A percentile compares a stretch with the other conserved stretches of the same genome.
These are phyloP conservation scores for Endocalyx cinctus DNA, from an alignment of 2,329 filamentous ascomycete species.

Conservation along the genomic window DNA sequence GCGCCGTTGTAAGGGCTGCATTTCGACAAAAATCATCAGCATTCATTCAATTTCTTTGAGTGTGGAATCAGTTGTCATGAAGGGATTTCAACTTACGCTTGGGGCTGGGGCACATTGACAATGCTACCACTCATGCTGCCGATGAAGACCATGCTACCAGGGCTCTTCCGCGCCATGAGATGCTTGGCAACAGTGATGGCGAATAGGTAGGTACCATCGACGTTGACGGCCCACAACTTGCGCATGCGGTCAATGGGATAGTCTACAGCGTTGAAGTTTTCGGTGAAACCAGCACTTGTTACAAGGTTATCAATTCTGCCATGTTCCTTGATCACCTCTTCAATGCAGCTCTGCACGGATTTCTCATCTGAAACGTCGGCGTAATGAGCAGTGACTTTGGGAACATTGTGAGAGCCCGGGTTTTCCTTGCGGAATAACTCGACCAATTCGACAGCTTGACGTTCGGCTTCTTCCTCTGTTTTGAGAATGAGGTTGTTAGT, in stretches of 20 bases:
- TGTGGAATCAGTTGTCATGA: no score
- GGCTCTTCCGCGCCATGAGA: constrained; percentile 73
- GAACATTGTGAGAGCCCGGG: constrained; percentile 65
- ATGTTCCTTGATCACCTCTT: constrained; percentile 65
- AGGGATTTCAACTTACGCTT: constrained; percentile 50
- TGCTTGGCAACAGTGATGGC: constrained; percentile 81
- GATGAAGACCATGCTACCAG: constrained; percentile 88
- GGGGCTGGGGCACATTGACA: constrained; percentile 92
- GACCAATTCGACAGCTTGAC: constrained; percentile 69
- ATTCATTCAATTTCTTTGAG: no score
- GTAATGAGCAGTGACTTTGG: constrained; percentile 85
- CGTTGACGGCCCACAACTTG: constrained; percentile 92
- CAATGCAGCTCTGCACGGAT: constrained; percentile 71
- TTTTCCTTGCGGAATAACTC: constrained; percentile 76
- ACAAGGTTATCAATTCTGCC: constrained; percentile 87
- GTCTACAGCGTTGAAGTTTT: constrained; percentile 87
- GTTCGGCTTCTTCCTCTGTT: constrained; percentile 75
- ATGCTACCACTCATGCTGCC: constrained; percentile 92
- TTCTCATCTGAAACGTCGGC: constrained; percentile 78
- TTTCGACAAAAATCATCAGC: no score
- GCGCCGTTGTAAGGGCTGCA: constrained; percentile 78
- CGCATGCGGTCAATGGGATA: constrained; percentile 89
- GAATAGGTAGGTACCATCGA: constrained; percentile 87
- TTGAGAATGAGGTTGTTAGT: constrained; percentile 10
- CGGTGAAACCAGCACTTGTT: constrained; percentile 93